phyloP scores from a whole-genome alignment of 2,329 filamentous ascomycete genomes.

The Pestalotiopsis sp. region DNA sequence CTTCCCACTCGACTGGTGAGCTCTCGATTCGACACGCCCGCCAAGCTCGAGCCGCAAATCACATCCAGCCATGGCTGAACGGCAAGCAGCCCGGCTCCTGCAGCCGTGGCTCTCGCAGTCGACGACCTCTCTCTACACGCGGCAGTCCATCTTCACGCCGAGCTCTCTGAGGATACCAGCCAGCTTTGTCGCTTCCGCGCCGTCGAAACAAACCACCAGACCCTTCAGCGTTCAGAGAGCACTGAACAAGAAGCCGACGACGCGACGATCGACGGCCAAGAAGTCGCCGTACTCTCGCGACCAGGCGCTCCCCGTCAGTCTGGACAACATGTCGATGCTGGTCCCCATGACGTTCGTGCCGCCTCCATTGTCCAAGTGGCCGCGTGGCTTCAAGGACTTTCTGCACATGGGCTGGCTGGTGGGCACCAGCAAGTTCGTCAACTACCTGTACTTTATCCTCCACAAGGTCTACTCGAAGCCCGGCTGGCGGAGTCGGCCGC shows the following conservation, averaged over 20 bases:
- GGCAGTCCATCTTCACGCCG: not conserved
- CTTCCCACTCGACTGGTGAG: not conserved
- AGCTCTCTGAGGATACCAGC: not conserved
- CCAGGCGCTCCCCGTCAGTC: conserved; percentile 4
- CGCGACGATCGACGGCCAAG: not conserved
- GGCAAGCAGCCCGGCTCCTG: conserved; percentile 13
- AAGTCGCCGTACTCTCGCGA: not conserved
- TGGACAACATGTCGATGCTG: conserved; percentile 11
- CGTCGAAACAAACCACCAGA: not conserved
- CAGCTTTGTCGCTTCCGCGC: not conserved
- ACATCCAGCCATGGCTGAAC: conserved; percentile 10
- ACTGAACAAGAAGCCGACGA: conserved; percentile 9
- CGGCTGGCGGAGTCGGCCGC: conserved; percentile 41
- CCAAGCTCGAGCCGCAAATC: not conserved
- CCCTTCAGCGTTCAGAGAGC: conserved; percentile 2
- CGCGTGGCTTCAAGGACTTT: conserved; percentile 25
- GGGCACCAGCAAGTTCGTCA: conserved; percentile 37
- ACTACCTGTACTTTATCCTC: conserved; percentile 37
- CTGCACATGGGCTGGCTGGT: conserved; percentile 25
- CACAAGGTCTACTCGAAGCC: conserved; percentile 51
- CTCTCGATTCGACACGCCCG: not conserved
- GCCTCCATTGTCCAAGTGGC: conserved; percentile 31
- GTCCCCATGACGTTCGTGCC: conserved; percentile 26
- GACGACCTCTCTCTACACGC: not conserved
- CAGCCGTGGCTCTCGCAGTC: conserved; percentile 11